A percentile compares a stretch with the other conserved stretches of the same genome.
Conservation (phyloP, 1,284 basidiomycete species). For the Apiotrichum domesticum region DNA sequence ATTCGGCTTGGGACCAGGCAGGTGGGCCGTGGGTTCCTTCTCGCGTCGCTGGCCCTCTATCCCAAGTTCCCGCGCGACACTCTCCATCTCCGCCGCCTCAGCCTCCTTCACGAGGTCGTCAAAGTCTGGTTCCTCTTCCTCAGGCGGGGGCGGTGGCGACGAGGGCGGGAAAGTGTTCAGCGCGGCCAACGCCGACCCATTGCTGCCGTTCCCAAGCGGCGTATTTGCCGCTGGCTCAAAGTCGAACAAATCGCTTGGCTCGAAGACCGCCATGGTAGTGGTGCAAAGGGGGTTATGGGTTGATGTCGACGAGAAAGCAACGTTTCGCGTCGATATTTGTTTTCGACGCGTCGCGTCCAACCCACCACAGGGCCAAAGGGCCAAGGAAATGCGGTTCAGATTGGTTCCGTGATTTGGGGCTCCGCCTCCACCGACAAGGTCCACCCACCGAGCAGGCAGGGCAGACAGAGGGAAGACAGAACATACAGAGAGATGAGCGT, state of each 20-base stretch:
- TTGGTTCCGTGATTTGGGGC: too few relatives aligned
- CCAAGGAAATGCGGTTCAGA: too few relatives aligned
- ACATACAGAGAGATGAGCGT: too few relatives aligned
- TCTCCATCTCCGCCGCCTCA: constrained; percentile 8
- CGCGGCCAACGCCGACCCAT: not conserved
- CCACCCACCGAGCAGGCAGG: too few relatives aligned
- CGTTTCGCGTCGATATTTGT: not conserved
- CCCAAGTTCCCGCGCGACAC: not conserved
- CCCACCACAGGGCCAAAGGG: not conserved
- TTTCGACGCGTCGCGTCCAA: not conserved
- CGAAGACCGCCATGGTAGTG: constrained; percentile 8
- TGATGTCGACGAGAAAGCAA: too few relatives aligned
- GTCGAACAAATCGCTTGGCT: constrained; percentile 6
- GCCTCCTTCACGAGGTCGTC: constrained; percentile 29
- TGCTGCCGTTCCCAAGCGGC: not conserved
- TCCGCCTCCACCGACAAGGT: too few relatives aligned
- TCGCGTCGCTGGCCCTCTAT: not conserved
- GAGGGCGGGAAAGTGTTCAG: not conserved
- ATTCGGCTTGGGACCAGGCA: too few relatives aligned
- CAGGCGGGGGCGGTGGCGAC: constrained; percentile 21
- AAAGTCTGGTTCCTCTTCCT: constrained; percentile 23
- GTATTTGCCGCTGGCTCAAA: not conserved
- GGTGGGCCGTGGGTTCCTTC: not conserved
- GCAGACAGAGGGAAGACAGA: too few relatives aligned
- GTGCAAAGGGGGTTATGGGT: not conserved